Base-by-base conservation (phyloP, 73 alveolate genomes). In the Tetrahymena malaccensis region DNA sequence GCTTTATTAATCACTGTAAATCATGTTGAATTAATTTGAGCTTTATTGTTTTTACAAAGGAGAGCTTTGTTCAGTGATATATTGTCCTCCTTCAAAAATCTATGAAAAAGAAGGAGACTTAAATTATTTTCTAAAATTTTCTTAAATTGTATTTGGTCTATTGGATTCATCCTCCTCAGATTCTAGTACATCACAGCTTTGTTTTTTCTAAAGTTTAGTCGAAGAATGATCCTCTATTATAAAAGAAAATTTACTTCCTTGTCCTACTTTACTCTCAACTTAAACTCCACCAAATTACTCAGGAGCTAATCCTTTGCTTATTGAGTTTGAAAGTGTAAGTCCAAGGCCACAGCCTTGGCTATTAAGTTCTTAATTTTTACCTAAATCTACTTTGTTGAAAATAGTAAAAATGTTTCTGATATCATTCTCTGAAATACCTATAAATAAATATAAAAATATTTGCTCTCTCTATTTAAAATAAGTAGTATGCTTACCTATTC, bases 351-450 rank as follows among this genome's bases (percentile, higher is more conserved):
- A 70, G 7, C 89, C 89, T 70, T 70, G 21, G 37, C 89, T 70
- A n/a, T 70, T 70, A 3, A 70, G 89, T n/a, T 70, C 34, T n/a
- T 70, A 31, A 11, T n/a, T 93, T 33, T 96, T 96, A 22, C 97
- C 97, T 31, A 97, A 34, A 43, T 84, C 84, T 19, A 96, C 97
- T n/a, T 96, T 95, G 35, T 94, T 35, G 38, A 94, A 85, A 34
- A 94, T 94, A 21, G 97, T 85, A 17, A 97, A 93, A 57, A 94
- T 97, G 85, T 96, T 84, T 38, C 98, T 97, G 38, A 97, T 93
- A 58, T 97, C 96, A 13, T 85, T 94, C 27, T 96, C 96, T 31
- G 95, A 95, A 19, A 94, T 43, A 93, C 93, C 85, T 37, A 43
- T 15, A 19, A 50, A 10, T 31, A 15, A n/a, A n/a, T n/a, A 94